Evolutionary conservation across 2,329 filamentous ascomycete species (phyloP).

Genomic region (Nannizziopsis barbatae): DNA sequence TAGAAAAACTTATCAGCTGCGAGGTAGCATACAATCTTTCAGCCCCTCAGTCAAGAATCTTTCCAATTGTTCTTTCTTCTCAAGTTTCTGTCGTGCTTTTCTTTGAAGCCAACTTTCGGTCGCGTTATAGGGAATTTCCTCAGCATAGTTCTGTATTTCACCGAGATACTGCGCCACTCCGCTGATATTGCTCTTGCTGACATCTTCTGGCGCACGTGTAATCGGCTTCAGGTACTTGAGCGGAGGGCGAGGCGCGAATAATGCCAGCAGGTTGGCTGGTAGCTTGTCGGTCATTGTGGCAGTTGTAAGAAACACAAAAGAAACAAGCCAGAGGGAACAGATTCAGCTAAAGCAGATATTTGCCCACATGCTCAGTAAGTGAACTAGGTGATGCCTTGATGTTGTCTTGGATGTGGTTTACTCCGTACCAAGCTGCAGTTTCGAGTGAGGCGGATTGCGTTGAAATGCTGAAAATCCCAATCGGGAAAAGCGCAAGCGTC

Average conservation of each 20-base stretch:
- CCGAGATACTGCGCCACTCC: constrained; percentile 67
- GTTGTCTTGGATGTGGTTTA: not conserved
- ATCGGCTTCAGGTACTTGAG: constrained; percentile 76
- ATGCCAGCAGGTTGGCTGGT: constrained; percentile 78
- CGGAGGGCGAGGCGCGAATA: constrained; percentile 89
- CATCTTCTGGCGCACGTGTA: constrained; percentile 73
- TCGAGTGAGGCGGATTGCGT: not conserved
- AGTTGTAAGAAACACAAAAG: not conserved
- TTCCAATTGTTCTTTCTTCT: constrained; percentile 62
- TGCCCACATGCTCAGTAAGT: too few species aligned
- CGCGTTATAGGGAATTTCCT: constrained; percentile 62
- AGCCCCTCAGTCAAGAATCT: constrained; percentile 53
- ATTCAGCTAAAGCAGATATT: too few species aligned
- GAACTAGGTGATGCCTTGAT: too few species aligned
- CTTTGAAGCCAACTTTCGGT: constrained; percentile 90
- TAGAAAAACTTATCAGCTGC: not conserved
- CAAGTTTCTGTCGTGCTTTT: constrained; percentile 69
- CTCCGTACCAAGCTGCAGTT: not conserved
- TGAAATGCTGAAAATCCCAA: constrained; percentile 11
- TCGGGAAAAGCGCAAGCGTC: constrained; percentile 2
- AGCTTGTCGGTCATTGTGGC: constrained; percentile 83
- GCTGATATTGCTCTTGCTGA: constrained; percentile 59
- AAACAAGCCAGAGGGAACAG: not conserved
- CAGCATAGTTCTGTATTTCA: constrained; percentile 63
- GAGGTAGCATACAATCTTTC: constrained; percentile 42